Conservation (phyloP, 257 asterid genomes). For the Mentha longifolia region DNA sequence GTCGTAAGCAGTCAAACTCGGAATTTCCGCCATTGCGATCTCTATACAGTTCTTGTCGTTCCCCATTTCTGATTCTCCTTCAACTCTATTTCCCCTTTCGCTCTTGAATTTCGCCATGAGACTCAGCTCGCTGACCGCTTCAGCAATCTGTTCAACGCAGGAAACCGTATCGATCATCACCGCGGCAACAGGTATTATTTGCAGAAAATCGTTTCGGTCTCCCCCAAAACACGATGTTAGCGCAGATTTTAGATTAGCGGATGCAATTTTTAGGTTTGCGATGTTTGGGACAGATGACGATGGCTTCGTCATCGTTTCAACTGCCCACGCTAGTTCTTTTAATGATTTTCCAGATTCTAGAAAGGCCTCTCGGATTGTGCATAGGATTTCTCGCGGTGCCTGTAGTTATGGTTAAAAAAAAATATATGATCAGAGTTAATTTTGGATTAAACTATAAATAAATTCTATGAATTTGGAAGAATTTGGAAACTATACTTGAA, state of each 20-base stretch:
- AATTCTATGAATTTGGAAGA: background rate
- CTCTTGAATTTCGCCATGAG: slow-evolving; percentile 50
- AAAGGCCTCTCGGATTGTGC: slow-evolving; percentile 32
- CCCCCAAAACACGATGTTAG: slow-evolving; percentile 46
- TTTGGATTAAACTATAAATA: background rate
- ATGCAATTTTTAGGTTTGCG: slow-evolving; percentile 45
- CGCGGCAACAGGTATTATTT: slow-evolving; percentile 55
- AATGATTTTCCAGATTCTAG: slow-evolving; percentile 60
- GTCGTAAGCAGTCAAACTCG: slow-evolving; percentile 30
- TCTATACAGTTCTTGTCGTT: slow-evolving; percentile 2
- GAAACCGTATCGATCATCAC: slow-evolving; percentile 50
- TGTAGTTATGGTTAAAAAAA: slow-evolving; percentile 25
- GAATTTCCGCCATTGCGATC: slow-evolving; percentile 21
- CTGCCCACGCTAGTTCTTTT: slow-evolving; percentile 48
- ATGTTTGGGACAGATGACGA: slow-evolving; percentile 38
- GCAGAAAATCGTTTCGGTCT: slow-evolving; percentile 39
- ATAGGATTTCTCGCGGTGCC: slow-evolving; percentile 47
- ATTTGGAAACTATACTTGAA: slow-evolving; percentile 41
- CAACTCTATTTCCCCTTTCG: background rate
- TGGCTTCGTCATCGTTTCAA: slow-evolving; percentile 55
- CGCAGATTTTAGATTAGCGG: slow-evolving; percentile 44
- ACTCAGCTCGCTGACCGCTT: slow-evolving; percentile 65
- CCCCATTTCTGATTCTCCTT: slow-evolving; percentile 10
- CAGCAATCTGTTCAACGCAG: slow-evolving; percentile 52
- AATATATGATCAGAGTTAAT: background rate